Conservation (phyloP, 768 basidiomycete genomes). For the Leccinum aurantiacum region DNA sequence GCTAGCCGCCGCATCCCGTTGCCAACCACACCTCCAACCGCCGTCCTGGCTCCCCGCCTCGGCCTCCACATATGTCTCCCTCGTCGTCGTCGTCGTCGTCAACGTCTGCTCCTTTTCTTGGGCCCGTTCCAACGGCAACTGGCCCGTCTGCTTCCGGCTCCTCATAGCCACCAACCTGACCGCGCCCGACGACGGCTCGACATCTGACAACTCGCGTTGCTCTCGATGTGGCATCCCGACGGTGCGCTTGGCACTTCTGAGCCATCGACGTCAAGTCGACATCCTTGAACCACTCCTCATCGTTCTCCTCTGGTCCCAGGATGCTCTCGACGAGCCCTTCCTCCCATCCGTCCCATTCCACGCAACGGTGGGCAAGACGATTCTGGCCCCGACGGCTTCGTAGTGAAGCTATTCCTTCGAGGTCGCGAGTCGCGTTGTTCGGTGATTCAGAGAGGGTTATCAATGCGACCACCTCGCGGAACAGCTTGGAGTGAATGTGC, state of each 20-base stretch:
- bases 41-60: slow-evolving; percentile 74
- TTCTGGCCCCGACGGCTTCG: slow-evolving; percentile 61
- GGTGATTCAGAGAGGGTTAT: slow-evolving; percentile 35
- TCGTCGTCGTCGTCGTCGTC: slow-evolving; percentile 53
- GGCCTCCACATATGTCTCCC: slow-evolving; percentile 79
- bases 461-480: slow-evolving; percentile 60
- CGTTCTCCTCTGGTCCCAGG: slow-evolving; percentile 67
- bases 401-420: slow-evolving; percentile 74
- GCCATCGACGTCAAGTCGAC: slow-evolving; percentile 27
- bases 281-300: slow-evolving; percentile 69
- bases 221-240: not conserved
- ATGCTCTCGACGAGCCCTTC: slow-evolving; percentile 78
- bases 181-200: slow-evolving; percentile 20
- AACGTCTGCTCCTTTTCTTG: slow-evolving; percentile 70
- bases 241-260: slow-evolving; percentile 20
- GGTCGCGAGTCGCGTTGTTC: slow-evolving; percentile 33
- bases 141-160: slow-evolving; percentile 41
- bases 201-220: not conserved
- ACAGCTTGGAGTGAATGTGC: slow-evolving; percentile 72
- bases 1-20: slow-evolving; percentile 18
- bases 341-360: slow-evolving; percentile 92
- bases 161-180: slow-evolving; percentile 28
- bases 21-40: slow-evolving; percentile 72
- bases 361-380: slow-evolving; percentile 80
- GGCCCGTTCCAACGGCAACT: slow-evolving; percentile 57